Evolutionary conservation across 202 grass and related monocot genomes (phyloP).

Genomic region (Brachypodium distachyon): DNA sequence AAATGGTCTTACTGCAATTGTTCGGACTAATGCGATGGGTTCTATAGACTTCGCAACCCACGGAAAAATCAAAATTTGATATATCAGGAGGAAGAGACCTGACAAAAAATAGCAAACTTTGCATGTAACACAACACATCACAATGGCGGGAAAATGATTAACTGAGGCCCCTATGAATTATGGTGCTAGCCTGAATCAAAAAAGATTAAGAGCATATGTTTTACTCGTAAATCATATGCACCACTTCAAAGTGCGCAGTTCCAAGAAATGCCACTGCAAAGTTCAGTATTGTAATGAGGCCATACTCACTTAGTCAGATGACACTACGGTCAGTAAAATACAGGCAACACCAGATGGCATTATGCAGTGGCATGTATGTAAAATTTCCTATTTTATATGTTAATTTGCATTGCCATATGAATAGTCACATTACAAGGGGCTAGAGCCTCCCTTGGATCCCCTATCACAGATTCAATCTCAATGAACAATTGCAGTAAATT

Average conservation of each 20-base stretch:
- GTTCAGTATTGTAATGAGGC: too few species aligned
- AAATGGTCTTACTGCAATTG: constrained; percentile 34
- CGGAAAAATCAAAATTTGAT: constrained; percentile 57
- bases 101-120: constrained; percentile 7
- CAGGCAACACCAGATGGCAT: background rate
- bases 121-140: background rate
- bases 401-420: background rate
- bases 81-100: constrained; percentile 36
- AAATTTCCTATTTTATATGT: background rate
- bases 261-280: background rate
- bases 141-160: background rate
- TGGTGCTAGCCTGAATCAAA: background rate
- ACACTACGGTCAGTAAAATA: background rate
- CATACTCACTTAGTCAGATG: background rate
- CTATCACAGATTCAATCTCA: background rate
- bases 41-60: constrained; percentile 30
- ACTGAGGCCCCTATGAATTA: background rate
- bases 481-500: background rate
- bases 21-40: constrained; percentile 34
- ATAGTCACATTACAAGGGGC: background rate
- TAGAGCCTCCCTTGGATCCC: background rate
- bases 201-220: too few species aligned
- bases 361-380: too few species aligned
- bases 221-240: too few species aligned
- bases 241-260: too few species aligned